Evolutionary conservation across 148 eudicot genomes (phyloP), one percentile per base, ranked within the genome.

Genomic region (Silene conica): DNA sequence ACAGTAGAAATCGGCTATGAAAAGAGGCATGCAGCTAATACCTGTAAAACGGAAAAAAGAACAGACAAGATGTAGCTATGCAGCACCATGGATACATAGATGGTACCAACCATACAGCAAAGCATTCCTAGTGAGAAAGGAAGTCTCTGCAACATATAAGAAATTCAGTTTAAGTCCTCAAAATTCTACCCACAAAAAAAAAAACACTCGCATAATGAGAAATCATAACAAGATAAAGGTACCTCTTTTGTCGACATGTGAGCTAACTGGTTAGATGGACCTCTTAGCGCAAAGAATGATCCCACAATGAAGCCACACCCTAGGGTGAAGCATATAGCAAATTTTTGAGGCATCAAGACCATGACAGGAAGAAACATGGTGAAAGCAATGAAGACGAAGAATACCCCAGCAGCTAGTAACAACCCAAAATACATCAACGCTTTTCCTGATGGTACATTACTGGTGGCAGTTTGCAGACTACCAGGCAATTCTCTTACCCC

Each of bases 61-160:
- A 95, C 98, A 0, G 98, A 92, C 41, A 95, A 86, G 63, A 95
- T 67, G 80, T 95, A 95, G 85, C 98, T 95, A 75, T 95, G 98
- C 61, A 95, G 96, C 84, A 87, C 97, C 98, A 95, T 95, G 70
- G 98, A 95, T 66, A 95, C 98, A 70, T 95, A 95, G 70, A 95
- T 81, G 67, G 98, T 95, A 45, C 98, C 97, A 71, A 86, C 74
- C 98, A 92, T 88, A 78, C 96, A 87, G 61, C 87, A 91, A 10
- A 95, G 80, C 74, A 95, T 92, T 74, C 92, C 98, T 81, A 95
- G 15, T n/a, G 98, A 92, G 58, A 95, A 90, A 63, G 98, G 98
- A 78, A 95, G 98, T 82, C 98, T 87, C 98, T 92, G 93, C 72
- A 67, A 8, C 81, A 63, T 45, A 75, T 5, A 67, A 70, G 15